A percentile compares a stretch with the other conserved stretches of the same genome.
phyloP scores from a whole-genome alignment of 2,329 filamentous ascomycete species.

The Fonsecaea monophora region DNA sequence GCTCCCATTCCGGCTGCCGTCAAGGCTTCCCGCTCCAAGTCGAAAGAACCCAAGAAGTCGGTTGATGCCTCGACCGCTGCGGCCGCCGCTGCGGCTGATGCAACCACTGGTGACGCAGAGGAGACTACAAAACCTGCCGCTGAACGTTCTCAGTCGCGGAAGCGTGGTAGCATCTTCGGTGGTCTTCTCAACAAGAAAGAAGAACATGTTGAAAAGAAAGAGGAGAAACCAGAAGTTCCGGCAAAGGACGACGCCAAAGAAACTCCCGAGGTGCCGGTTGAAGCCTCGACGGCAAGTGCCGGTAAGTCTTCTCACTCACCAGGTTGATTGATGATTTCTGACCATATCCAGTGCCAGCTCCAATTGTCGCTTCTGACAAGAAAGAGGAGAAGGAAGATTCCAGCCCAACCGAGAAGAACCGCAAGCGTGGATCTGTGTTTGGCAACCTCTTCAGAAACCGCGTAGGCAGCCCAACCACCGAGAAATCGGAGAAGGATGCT shows the following conservation, averaged over 20 bases:
- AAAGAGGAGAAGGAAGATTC: constrained; percentile 53
- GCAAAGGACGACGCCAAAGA: constrained; percentile 53
- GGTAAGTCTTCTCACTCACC: constrained; percentile 37
- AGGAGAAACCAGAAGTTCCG: constrained; percentile 50
- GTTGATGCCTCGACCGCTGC: constrained; percentile 35
- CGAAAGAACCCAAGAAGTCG: constrained; percentile 46
- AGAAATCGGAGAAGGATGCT: constrained; percentile 57
- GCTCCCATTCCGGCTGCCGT: constrained; percentile 45
- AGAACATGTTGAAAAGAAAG: constrained; percentile 54
- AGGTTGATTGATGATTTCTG: constrained; percentile 15
- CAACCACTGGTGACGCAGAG: constrained; percentile 31
- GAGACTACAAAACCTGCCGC: constrained; percentile 59
- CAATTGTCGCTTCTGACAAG: constrained; percentile 59
- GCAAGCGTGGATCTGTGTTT: constrained; percentile 88
- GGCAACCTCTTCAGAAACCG: constrained; percentile 80
- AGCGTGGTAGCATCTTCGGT: constrained; percentile 65
- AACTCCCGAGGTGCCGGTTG: constrained; percentile 47
- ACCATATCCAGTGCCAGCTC: constrained; percentile 44
- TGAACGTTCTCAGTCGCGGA: constrained; percentile 66
- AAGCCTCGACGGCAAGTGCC: constrained; percentile 45
- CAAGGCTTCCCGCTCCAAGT: constrained; percentile 43
- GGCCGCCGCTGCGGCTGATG: constrained; percentile 26
- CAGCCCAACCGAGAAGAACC: constrained; percentile 67
- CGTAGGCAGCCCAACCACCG: constrained; percentile 52
- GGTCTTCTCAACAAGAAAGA: constrained; percentile 66